These are phyloP conservation scores for Amphibolis antarctica DNA, from an alignment of 106 monocot species.

Conservation along the genomic window DNA sequence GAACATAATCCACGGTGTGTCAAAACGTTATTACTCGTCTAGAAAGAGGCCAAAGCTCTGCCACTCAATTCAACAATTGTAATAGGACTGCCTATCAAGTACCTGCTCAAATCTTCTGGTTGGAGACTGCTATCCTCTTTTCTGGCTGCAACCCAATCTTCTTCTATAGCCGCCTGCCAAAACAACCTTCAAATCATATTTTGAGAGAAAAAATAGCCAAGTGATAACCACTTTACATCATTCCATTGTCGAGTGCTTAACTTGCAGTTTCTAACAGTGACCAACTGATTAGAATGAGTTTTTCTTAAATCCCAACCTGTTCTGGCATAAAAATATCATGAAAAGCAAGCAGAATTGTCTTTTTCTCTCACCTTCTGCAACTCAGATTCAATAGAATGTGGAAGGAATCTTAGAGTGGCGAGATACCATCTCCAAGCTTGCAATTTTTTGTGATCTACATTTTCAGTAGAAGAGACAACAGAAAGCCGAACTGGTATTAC, in stretches of 20 bases:
- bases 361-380: conserved; percentile 34
- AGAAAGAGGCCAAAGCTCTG: too few relatives aligned
- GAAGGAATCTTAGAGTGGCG: conserved; percentile 46
- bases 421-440: conserved; percentile 94
- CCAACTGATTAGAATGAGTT: too few relatives aligned
- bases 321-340: background rate
- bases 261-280: too few relatives aligned
- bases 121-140: conserved; percentile 52
- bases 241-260: too few relatives aligned
- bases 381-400: conserved; percentile 47
- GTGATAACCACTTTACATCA: background rate
- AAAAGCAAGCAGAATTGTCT: background rate
- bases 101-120: conserved; percentile 71
- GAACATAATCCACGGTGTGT: background rate
- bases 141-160: conserved; percentile 73
- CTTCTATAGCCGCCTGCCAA: conserved; percentile 51
- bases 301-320: too few relatives aligned
- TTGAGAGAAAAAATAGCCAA: background rate
- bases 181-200: background rate
- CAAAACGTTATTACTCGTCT: background rate
- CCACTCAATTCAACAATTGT: too few relatives aligned
- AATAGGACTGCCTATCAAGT: background rate
- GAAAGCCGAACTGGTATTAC: conserved; percentile 55
- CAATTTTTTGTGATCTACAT: conserved; percentile 31
- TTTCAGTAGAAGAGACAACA: conserved; percentile 15